Evolutionary conservation across 2,329 filamentous ascomycete species (phyloP).

Genomic region (Paramyrothecium roridum): DNA sequence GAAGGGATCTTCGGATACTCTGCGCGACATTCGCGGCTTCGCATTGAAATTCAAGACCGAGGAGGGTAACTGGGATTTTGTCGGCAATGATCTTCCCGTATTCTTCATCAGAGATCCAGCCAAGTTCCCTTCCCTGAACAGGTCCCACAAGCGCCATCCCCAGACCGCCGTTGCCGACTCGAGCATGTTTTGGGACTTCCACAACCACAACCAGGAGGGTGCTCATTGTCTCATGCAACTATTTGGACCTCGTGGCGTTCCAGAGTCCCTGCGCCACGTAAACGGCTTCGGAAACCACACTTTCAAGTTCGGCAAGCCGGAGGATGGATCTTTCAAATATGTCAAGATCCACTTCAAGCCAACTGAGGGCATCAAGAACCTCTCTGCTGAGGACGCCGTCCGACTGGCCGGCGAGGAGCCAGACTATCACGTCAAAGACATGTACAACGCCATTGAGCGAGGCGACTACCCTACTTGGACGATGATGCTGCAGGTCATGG

Average conservation of each 20-base stretch:
- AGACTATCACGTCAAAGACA: conserved; percentile 9
- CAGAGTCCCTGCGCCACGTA: background rate
- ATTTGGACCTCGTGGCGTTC: background rate
- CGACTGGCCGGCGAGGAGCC: background rate
- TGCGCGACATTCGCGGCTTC: conserved; percentile 69
- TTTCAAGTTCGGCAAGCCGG: background rate
- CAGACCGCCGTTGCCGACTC: conserved; percentile 68
- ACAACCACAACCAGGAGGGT: conserved; percentile 36
- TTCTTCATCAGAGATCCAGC: conserved; percentile 75
- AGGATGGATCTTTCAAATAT: background rate
- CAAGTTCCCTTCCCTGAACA: conserved; percentile 75
- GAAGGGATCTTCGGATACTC: conserved; percentile 63
- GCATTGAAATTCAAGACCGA: conserved; percentile 59
- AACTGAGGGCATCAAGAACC: background rate
- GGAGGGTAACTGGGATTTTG: conserved; percentile 70
- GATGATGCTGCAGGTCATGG: conserved; percentile 50
- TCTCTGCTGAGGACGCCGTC: background rate
- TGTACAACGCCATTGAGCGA: conserved; percentile 9
- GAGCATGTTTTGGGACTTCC: conserved; percentile 51
- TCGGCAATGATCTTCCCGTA: conserved; percentile 74
- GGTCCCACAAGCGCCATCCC: conserved; percentile 75
- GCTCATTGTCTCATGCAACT: background rate
- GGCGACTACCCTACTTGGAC: conserved; percentile 51
- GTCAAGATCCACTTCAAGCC: conserved; percentile 3
- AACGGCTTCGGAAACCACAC: conserved; percentile 2